Percentiles rank a stretch among this genome's conserved stretches.
Evolutionary conservation across 441 rosid species (phyloP).

Genomic region (Metrosideros polymorpha): DNA sequence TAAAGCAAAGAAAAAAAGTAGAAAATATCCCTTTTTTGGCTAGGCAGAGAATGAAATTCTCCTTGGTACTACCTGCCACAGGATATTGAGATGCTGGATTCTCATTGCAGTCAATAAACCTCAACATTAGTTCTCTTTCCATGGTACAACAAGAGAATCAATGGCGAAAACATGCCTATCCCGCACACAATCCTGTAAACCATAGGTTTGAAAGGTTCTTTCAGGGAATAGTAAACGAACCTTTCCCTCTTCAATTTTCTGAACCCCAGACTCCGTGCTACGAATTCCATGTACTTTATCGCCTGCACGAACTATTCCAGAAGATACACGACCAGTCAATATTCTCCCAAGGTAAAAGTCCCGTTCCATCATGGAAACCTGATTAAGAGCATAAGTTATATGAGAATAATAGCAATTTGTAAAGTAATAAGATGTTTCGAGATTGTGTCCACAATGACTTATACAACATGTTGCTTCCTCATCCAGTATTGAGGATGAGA

Average conservation of each 20-base stretch:
- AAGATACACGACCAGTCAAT: conserved; percentile 78
- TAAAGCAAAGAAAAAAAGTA: neutral
- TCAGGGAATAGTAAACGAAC: conserved; percentile 23
- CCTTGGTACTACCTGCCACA: neutral
- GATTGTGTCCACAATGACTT: neutral
- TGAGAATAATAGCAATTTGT: neutral
- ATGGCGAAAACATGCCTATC: neutral
- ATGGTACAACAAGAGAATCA: neutral
- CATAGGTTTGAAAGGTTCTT: neutral
- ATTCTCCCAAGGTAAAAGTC: conserved; percentile 89
- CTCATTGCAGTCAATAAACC: neutral
- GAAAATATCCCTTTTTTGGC: neutral
- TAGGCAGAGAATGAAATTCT: neutral
- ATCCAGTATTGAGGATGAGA: neutral
- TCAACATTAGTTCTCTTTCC: neutral
- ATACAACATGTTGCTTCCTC: conserved; percentile 3
- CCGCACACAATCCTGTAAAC: neutral
- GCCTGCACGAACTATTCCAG: conserved; percentile 70
- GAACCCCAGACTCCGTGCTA: conserved; percentile 42
- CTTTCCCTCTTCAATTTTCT: conserved; percentile 96
- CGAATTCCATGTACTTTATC: conserved; percentile 83
- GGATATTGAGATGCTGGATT: neutral
- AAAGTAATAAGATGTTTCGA: neutral
- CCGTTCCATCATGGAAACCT: conserved; percentile 98
- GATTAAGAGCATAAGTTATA: neutral